Evolutionary conservation across 164 flowering plant genomes (phyloP).

Genomic region (Protea cynaroides): DNA sequence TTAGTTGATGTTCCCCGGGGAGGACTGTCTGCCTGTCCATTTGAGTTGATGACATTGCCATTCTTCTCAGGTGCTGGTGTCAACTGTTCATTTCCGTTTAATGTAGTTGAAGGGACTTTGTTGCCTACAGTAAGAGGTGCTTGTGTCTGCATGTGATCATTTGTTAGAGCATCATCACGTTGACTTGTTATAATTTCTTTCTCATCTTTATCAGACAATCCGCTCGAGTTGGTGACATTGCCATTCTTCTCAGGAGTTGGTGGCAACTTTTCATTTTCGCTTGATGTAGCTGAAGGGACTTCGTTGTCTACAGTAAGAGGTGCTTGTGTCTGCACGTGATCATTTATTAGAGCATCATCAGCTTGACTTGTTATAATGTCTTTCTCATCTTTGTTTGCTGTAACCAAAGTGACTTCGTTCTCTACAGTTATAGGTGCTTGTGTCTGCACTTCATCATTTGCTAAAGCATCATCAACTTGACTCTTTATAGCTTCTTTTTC

Average conservation of each 20-base stretch:
- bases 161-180: slow-evolving; percentile 1
- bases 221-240: slow-evolving; percentile 20
- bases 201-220: not conserved
- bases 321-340: slow-evolving; percentile 14
- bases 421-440: slow-evolving; percentile 8
- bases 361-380: not conserved
- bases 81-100: slow-evolving; percentile 12
- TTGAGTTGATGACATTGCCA: slow-evolving; percentile 23
- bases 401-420: slow-evolving; percentile 6
- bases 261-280: slow-evolving; percentile 22
- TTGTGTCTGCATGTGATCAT: slow-evolving; percentile 16
- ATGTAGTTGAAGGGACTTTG: slow-evolving; percentile 12
- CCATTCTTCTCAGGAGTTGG: slow-evolving; percentile 30
- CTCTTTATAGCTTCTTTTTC: slow-evolving; percentile 20
- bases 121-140: slow-evolving; percentile 13
- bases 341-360: slow-evolving; percentile 5
- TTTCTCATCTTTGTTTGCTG: not conserved
- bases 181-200: not conserved
- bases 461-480: slow-evolving; percentile 10
- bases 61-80: slow-evolving; percentile 26
- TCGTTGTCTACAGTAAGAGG: slow-evolving; percentile 15
- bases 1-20: slow-evolving; percentile 28
- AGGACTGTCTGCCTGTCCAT: slow-evolving; percentile 14
- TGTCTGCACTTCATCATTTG: slow-evolving; percentile 11
- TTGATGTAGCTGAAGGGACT: slow-evolving; percentile 12